Evolutionary conservation across 2,329 filamentous ascomycete species (phyloP).

Genomic region (Piedraia hortae): DNA sequence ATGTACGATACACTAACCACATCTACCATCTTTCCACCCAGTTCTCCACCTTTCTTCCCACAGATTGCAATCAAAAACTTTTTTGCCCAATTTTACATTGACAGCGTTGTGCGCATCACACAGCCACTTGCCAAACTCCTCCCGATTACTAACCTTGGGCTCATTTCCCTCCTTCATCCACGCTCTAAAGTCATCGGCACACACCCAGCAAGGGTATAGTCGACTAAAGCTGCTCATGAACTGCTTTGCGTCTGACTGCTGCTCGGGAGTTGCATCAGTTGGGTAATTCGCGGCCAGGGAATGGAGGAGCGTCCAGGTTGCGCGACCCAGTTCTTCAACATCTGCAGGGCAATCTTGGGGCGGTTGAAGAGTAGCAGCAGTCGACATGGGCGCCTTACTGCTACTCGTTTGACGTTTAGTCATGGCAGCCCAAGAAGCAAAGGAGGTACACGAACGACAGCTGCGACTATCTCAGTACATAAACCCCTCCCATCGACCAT

Average conservation of each 20-base stretch:
- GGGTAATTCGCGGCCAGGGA: conserved; percentile 76
- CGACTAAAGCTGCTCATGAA: conserved; percentile 64
- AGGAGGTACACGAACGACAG: conserved; percentile 42
- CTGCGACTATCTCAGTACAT: conserved; percentile 15
- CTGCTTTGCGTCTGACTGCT: conserved; percentile 48
- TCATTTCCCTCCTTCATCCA: conserved; percentile 49
- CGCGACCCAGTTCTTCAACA: conserved; percentile 61
- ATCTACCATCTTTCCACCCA: conserved; percentile 49
- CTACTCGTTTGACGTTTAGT: conserved; percentile 6
- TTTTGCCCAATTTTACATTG: conserved; percentile 73
- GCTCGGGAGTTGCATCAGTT: conserved; percentile 30
- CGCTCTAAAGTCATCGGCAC: conserved; percentile 65
- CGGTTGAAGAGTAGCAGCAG: conserved; percentile 9
- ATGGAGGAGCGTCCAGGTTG: conserved; percentile 83
- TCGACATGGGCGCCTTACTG: conserved; percentile 13
- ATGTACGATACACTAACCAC: no score
- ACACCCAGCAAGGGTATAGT: conserved; percentile 87
- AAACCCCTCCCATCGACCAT: background rate
- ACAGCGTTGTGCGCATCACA: conserved; percentile 73
- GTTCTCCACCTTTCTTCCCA: conserved; percentile 93
- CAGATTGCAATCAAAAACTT: conserved; percentile 58
- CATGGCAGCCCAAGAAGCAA: conserved; percentile 31
- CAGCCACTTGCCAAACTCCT: conserved; percentile 57
- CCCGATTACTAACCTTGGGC: conserved; percentile 29
- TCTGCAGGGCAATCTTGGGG: conserved; percentile 62